Percentiles rank a stretch among this genome's conserved stretches.
These are phyloP conservation scores for Gastrolobium bilobum DNA, from an alignment of 306 rosid species.

Conservation along the genomic window DNA sequence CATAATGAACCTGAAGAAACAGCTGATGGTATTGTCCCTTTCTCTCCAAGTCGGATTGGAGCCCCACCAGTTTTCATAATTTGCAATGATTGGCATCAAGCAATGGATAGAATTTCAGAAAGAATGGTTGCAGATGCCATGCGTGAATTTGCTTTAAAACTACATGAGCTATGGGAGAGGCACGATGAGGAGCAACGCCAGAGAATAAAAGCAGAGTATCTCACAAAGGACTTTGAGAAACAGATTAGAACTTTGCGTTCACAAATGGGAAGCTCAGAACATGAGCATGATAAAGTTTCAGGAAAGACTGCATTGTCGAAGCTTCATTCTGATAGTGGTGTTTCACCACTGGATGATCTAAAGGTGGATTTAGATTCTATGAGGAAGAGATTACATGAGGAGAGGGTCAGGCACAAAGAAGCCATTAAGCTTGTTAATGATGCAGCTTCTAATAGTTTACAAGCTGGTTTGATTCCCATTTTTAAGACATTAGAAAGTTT, in stretches of 20 bases:
- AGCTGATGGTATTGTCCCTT: constrained; percentile 84
- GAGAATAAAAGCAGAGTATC: constrained; percentile 80
- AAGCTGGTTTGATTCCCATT: constrained; percentile 89
- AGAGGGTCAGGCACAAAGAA: constrained; percentile 81
- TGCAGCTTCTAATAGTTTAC: constrained; percentile 83
- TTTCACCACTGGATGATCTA: constrained; percentile 88
- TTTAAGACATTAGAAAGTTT: constrained; percentile 85
- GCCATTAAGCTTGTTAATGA: constrained; percentile 74
- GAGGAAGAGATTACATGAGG: constrained; percentile 78
- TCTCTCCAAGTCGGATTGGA: constrained; percentile 89
- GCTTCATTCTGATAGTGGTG: constrained; percentile 71
- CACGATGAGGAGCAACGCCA: constrained; percentile 90
- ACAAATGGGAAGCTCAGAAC: constrained; percentile 64
- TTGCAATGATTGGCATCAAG: constrained; percentile 95
- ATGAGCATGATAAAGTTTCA: constrained; percentile 59
- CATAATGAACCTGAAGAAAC: constrained; percentile 85
- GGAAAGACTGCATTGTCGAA: constrained; percentile 63
- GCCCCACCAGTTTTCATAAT: constrained; percentile 88
- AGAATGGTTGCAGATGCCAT: constrained; percentile 75
- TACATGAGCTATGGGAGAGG: constrained; percentile 88
- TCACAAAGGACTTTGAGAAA: constrained; percentile 80
- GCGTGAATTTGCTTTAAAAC: constrained; percentile 77
- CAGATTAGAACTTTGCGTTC: constrained; percentile 69
- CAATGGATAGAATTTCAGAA: constrained; percentile 85
- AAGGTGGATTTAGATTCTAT: constrained; percentile 90